Evolutionary conservation across 106 monocot species (phyloP).

Genomic region (Cymbidium sinense): DNA sequence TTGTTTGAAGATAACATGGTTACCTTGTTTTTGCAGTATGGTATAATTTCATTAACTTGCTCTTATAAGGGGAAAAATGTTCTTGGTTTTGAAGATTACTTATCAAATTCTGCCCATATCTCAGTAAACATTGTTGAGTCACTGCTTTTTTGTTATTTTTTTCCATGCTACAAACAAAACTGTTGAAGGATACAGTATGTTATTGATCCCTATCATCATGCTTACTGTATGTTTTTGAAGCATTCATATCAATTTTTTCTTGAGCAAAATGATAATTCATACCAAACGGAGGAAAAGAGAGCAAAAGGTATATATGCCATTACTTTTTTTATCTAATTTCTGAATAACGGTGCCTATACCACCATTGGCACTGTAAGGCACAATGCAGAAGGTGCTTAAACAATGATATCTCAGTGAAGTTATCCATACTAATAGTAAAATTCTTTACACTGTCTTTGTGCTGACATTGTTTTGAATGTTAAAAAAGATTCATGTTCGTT

Average conservation of each 20-base stretch:
- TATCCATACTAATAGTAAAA: neutral
- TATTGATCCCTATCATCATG: neutral
- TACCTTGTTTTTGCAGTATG: neutral
- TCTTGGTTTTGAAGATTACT: neutral
- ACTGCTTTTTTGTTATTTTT: neutral
- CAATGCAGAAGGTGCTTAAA: neutral
- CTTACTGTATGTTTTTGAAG: neutral
- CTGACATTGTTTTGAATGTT: neutral
- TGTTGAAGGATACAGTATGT: neutral
- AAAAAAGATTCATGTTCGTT: neutral
- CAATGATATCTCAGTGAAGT: neutral
- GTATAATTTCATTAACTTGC: neutral
- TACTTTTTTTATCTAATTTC: neutral
- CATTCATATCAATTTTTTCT: neutral
- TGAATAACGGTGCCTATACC: neutral
- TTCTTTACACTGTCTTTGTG: neutral
- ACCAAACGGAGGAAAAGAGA: neutral
- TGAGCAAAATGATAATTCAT: neutral
- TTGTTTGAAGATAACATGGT: neutral
- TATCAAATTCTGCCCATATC: neutral
- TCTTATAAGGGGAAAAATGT: neutral
- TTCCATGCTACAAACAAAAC: neutral
- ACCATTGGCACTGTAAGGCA: neutral
- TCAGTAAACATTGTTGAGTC: neutral
- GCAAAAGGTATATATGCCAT: neutral